A percentile compares a stretch with the other conserved stretches of the same genome.
Conservation (phyloP, 257 asterid species). For the Fraxinus cuspidata region DNA sequence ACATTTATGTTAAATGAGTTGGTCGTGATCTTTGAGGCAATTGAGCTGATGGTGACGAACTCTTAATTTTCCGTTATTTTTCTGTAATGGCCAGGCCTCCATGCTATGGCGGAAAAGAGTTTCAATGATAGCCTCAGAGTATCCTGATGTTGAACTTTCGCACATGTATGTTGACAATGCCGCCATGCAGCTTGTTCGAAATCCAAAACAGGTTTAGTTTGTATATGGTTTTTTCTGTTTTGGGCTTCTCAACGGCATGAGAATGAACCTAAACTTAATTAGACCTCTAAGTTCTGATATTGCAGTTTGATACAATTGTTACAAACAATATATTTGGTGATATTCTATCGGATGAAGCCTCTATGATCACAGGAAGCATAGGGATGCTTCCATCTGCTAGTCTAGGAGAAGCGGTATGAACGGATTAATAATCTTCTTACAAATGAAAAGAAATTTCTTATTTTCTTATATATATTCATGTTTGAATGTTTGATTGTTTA, state of each 20-base stretch:
- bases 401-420: slow-evolving; percentile 78
- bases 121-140: slow-evolving; percentile 62
- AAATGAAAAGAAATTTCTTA: background rate
- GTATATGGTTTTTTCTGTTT: slow-evolving; percentile 3
- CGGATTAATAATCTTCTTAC: background rate
- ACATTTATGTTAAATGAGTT: background rate
- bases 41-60: slow-evolving; percentile 9
- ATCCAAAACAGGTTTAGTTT: slow-evolving; percentile 81
- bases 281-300: slow-evolving; percentile 22
- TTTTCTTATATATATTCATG: slow-evolving; percentile 2
- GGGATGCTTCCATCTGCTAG: slow-evolving; percentile 99
- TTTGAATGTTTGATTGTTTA: slow-evolving; percentile 25
- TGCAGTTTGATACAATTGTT: slow-evolving; percentile 96
- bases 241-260: slow-evolving; percentile 8
- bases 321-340: slow-evolving; percentile 97
- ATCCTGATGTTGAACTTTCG: slow-evolving; percentile 91
- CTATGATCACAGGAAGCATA: slow-evolving; percentile 98
- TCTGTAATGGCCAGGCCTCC: slow-evolving; percentile 64
- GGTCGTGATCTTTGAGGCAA: background rate
- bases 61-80: slow-evolving; percentile 20
- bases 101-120: slow-evolving; percentile 96
- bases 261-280: slow-evolving; percentile 8
- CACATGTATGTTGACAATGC: slow-evolving; percentile 99
- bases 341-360: slow-evolving; percentile 96
- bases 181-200: slow-evolving; percentile 98